Evolutionary conservation across 495 filamentous ascomycete genomes (phyloP), one percentile per base, ranked within the genome.

Genomic region (Ramalina intermedia): DNA sequence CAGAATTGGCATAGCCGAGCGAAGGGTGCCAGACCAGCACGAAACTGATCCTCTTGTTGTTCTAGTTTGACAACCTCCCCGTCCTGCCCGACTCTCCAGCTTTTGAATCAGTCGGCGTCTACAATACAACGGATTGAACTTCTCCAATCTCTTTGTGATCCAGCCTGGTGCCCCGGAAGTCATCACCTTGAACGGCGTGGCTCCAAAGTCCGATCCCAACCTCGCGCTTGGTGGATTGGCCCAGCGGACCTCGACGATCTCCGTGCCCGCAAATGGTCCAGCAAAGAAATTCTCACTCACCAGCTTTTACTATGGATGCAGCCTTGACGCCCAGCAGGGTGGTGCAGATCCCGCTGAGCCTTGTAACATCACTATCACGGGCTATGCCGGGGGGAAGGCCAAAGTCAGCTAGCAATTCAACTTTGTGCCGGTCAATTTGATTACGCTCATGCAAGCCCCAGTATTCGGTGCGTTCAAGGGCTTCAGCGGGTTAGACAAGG

Each of bases 291-390:
- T 49, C 39, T 24, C 37, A 20, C 37, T 49, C 12, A 36, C 0
- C 33, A 43, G 47, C 47, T 43, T 41, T n/a, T 49, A 49, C 20
- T 43, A 49, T 20, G 39, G 39, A 20, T 43, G 47, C 24, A 23
- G 12, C 17, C 21, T 18, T 5, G 8, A 41, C 4, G 3, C 12
- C 1, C 2, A 1, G 6, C 47, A 49, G 36, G 39, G 11, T 29
- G 47, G 1, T 2, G 21, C 21, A 12, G n/a, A 3, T 7, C 9
- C n/a, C 6, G 20, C 47, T 39, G 13, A 17, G 0, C 38, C 39
- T 43, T 50, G 48, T 23, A 50, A 36, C 6, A 37, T 44, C 29
- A 50, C 48, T 8, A 40, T 44, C 18, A 43, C 48, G 6, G 48
- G 48, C 24, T 50, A 17, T 35, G 11, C 2, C 1, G 23, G 37